Conservation (phyloP, 2,329 filamentous ascomycete genomes). For the Scolecobasidium constrictum region DNA sequence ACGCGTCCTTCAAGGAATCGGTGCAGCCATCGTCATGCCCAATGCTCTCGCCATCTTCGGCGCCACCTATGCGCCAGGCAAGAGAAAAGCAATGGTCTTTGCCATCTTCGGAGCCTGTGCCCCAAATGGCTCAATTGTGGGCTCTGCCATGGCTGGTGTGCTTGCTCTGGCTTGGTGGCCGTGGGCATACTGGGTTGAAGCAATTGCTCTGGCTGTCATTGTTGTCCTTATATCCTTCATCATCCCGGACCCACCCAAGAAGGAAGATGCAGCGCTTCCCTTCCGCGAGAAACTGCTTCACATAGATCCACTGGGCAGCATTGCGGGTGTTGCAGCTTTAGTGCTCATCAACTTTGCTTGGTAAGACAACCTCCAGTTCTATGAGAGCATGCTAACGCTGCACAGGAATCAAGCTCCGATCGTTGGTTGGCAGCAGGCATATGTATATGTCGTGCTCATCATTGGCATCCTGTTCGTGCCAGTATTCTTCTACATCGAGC, state of each 20-base stretch:
- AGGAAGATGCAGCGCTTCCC: slow-evolving; percentile 10
- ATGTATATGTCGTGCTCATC: slow-evolving; percentile 47
- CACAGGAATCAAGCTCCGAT: slow-evolving; percentile 54
- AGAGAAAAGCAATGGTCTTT: slow-evolving; percentile 51
- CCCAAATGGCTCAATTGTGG: slow-evolving; percentile 33
- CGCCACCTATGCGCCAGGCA: slow-evolving; percentile 44
- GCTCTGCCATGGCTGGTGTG: slow-evolving; percentile 28
- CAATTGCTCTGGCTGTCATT: slow-evolving; percentile 27
- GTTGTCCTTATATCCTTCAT: slow-evolving; percentile 26
- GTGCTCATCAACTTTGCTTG: slow-evolving; percentile 56
- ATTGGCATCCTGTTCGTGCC: slow-evolving; percentile 43
- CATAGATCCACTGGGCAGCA: slow-evolving; percentile 34
- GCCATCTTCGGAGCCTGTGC: slow-evolving; percentile 38
- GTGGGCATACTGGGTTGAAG: slow-evolving; percentile 38
- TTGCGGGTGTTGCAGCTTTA: slow-evolving; percentile 42
- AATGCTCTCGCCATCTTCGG: slow-evolving; percentile 55
- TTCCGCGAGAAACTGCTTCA: slow-evolving; percentile 19
- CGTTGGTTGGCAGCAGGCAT: slow-evolving; percentile 46
- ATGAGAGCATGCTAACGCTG: too few species aligned
- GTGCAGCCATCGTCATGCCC: slow-evolving; percentile 51
- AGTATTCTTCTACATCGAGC: slow-evolving; percentile 44
- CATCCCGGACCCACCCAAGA: slow-evolving; percentile 25
- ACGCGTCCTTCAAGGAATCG: slow-evolving; percentile 37
- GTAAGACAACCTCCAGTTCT: too few species aligned
- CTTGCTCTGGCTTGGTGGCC: slow-evolving; percentile 40